Evolutionary conservation across 2,329 filamentous ascomycete genomes (phyloP).

Genomic region (Leptographium lundbergii): DNA sequence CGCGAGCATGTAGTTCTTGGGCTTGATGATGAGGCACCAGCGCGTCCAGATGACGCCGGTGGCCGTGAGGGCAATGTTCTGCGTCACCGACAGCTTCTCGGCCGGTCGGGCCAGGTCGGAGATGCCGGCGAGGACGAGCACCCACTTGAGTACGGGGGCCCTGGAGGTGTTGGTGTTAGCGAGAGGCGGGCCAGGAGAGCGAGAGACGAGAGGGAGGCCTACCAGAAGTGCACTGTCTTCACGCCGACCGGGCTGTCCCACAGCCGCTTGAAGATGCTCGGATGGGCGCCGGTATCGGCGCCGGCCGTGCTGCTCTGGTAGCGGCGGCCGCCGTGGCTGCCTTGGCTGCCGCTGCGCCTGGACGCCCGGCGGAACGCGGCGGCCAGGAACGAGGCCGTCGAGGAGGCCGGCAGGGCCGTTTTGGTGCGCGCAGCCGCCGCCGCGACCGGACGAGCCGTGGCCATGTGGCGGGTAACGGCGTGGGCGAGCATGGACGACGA

Average conservation of each 20-base stretch:
- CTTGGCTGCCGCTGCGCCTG: conserved; percentile 20
- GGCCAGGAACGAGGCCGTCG: conserved; percentile 23
- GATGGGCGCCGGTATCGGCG: conserved; percentile 19
- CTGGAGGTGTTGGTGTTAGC: conserved; percentile 26
- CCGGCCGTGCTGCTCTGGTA: conserved; percentile 35
- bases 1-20: conserved; percentile 85
- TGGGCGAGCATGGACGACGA: conserved; percentile 16
- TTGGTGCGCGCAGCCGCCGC: neutral
- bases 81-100: conserved; percentile 82
- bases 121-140: conserved; percentile 80
- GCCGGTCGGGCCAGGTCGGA: conserved; percentile 85
- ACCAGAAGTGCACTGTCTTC: conserved; percentile 99
- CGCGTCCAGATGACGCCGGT: conserved; percentile 96
- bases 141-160: conserved; percentile 97
- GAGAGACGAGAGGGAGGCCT: conserved; percentile 15
- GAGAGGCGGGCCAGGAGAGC: neutral
- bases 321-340: conserved; percentile 38
- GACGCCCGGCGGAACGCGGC: conserved; percentile 36
- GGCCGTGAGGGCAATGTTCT: conserved; percentile 79
- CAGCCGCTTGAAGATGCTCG: conserved; percentile 60
- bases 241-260: conserved; percentile 71
- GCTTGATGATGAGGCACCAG: conserved; percentile 96
- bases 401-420: conserved; percentile 1
- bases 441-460: conserved; percentile 4
- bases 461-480: conserved; percentile 14